phyloP scores from a whole-genome alignment of 1,284 basidiomycete species.

The Melampsora americana region DNA sequence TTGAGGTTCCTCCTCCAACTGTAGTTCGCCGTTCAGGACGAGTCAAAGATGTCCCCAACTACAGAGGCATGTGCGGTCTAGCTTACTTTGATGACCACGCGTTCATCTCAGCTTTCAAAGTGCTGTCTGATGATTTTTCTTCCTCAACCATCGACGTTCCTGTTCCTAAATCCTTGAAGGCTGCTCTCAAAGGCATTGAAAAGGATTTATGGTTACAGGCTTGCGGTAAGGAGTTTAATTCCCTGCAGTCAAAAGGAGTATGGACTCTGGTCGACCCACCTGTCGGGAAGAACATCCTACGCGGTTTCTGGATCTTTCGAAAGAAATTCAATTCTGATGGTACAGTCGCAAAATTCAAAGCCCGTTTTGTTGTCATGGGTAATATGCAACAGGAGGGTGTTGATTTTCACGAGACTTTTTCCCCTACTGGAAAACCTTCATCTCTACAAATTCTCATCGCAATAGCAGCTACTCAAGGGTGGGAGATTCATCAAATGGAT shows the following conservation, averaged over 20 bases:
- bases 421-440: no score
- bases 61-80: neutral
- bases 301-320: neutral
- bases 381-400: neutral
- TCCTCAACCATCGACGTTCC: neutral
- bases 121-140: neutral
- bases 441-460: neutral
- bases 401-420: no score
- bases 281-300: neutral
- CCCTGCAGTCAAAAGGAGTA: neutral
- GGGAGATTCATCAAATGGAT: conserved; percentile 2
- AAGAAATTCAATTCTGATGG: neutral
- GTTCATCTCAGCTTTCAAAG: neutral
- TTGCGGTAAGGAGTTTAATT: no score
- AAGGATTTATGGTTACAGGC: neutral
- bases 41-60: neutral
- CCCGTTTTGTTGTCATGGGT: neutral
- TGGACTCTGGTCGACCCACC: neutral
- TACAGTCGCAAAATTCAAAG: neutral
- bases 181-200: neutral
- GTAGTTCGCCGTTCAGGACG: neutral
- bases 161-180: neutral
- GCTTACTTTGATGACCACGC: neutral
- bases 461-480: neutral
- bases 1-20: neutral